Evolutionary conservation across 2,329 filamentous ascomycete genomes (phyloP), one percentile per base, ranked within the genome.

Genomic region (Talaromyces sp.): DNA sequence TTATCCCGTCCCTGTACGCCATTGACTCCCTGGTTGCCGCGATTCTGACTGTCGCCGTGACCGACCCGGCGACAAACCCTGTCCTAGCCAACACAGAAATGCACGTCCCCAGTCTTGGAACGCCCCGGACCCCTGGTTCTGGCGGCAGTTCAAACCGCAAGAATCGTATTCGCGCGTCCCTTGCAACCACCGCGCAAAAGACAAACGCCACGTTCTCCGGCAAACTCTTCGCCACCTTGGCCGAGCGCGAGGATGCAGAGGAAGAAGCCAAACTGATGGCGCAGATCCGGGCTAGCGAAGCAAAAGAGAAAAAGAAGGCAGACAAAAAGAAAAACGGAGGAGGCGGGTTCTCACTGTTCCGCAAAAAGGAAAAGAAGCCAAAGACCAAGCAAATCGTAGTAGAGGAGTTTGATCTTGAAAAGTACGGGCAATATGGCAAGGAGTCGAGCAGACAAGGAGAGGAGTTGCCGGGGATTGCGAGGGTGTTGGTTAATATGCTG

Each of bases 21-120:
- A 77, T 82, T 39, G 80, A 82, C 64, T 77, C 78, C 5, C 66
- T 81, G 13, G 68, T 82, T 52, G 75, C 78, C 1, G 75, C 79
- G 4, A 70, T 81, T 8, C 66, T 82, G 19, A 73, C 77, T 2
- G 75, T 81, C 17, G 78, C 78, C 0, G 71, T 79, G 58, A 75
- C 77, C 0, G 79, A 81, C 56, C 70, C 77, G 59, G 65, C 68
- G 13, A 78, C 74, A 1, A 78, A 74, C 28, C 70, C 70, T 0
- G 69, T 77, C 6, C 65, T 81, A 4, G 73, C 71, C 4, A 70
- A 72, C 32, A 77, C 78, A 70, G 63, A 67, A 4, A 62, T 75
- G 11, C 69, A 69, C 57, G 64, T 67, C 2, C 65, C 71, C 0
- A 65, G 64, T 11, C 59, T 62, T 15, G 59, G 64, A 32, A 59